phyloP scores from a whole-genome alignment of 1,139 yeast genomes.

The Hyphopichia fennica region DNA sequence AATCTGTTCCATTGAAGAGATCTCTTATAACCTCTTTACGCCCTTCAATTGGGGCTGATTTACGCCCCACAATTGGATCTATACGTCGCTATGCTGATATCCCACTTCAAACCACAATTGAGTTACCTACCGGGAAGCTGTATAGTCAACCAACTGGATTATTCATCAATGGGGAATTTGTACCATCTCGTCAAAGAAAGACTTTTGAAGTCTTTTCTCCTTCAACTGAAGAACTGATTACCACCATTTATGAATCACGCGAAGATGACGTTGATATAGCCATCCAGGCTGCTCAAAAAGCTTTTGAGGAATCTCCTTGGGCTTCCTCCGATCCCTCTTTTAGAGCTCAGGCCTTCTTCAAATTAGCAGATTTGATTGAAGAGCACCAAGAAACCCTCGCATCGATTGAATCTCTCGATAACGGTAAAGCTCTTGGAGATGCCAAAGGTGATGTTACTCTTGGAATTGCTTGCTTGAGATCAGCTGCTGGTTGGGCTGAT shows the following conservation, averaged over 20 bases:
- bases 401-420: constrained; percentile 65
- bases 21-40: background rate
- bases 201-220: constrained; percentile 57
- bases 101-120: constrained; percentile 37
- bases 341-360: constrained; percentile 49
- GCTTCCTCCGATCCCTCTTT: constrained; percentile 35
- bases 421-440: constrained; percentile 63
- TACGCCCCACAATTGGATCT: background rate
- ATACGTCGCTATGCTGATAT: constrained; percentile 5
- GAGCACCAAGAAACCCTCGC: constrained; percentile 52
- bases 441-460: constrained; percentile 47
- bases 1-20: background rate
- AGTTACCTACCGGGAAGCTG: constrained; percentile 44
- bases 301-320: constrained; percentile 43
- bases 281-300: constrained; percentile 55
- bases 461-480: constrained; percentile 52
- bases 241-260: constrained; percentile 55
- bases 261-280: constrained; percentile 60
- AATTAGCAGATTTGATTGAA: constrained; percentile 57
- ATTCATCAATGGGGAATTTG: constrained; percentile 72
- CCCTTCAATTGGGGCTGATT: background rate
- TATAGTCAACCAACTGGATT: constrained; percentile 64
- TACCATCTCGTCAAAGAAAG: constrained; percentile 47
- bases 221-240: constrained; percentile 55
- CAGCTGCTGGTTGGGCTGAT: constrained; percentile 75